Base-by-base conservation (phyloP, 179 eudicot species). In the Spinacia oleracea region DNA sequence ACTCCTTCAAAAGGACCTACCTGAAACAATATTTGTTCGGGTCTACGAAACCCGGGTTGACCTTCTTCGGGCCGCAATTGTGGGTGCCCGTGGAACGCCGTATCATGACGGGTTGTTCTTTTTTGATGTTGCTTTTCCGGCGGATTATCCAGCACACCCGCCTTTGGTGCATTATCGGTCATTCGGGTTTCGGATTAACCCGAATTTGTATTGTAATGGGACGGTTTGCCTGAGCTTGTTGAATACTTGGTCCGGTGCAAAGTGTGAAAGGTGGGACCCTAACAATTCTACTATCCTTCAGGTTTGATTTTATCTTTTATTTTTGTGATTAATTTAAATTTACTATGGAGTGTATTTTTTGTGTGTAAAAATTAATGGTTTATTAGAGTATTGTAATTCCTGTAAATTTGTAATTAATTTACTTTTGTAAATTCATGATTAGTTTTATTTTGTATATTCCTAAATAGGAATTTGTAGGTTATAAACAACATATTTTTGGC, bases 71-170 rank as follows among this genome's bases (percentile, higher is more conserved):
- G 97, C 97, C 5, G 97, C 87, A 25, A 91, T 93, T 35, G 76
- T 90, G 23, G 97, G 97, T 14, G 86, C 97, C 73, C 69, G 82
- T 1, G 98, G 95, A 1, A 95, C 98, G 0, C 97, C 97, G 1
- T 95, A 95, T 78, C 93, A 91, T 68, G 94, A 91, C 21, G 93
- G 91, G 1, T 84, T 93, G 7, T 93, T 94, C 86, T 90, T 93
- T 76, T 93, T 93, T 77, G 96, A 92, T 79, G 60, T 92, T 38
- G 45, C 58, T 53, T 79, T 94, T 53, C 97, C 97, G 1, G 32
- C 85, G 2, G 87, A 88, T 42, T 95, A 95, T 75, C 97, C 97
- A 45, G 62, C 71, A 18, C 59, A n/a, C 0, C 97, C 96, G 1
- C 97, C 97, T 0, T 10, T 9, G 34, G 94, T 91, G 0, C 21